Percentiles rank a stretch among this genome's conserved stretches.
These are phyloP conservation scores for Umbellularia californica DNA, from an alignment of 164 flowering plant genomes.

Conservation along the genomic window DNA sequence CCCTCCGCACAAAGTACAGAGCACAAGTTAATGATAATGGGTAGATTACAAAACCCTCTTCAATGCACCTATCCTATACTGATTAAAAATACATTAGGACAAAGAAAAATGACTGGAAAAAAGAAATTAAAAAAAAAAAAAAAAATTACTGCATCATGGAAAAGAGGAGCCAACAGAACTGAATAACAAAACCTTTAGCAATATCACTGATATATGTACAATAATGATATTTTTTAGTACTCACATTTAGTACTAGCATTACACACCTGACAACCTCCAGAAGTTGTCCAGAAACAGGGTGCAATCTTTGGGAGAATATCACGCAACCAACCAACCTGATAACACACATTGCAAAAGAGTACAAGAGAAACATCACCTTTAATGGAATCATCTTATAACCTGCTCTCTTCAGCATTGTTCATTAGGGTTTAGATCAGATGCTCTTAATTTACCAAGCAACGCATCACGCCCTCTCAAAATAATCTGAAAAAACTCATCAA, in stretches of 20 bases:
- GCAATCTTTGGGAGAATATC: conserved; percentile 1
- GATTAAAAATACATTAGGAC: neutral
- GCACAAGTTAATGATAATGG: neutral
- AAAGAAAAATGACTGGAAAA: neutral
- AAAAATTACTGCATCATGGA: too few species aligned
- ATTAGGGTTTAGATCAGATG: conserved; percentile 17
- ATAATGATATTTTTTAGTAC: neutral
- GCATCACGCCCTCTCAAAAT: conserved; percentile 80
- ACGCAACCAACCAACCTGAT: neutral
- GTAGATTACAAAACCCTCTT: neutral
- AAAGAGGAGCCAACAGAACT: neutral
- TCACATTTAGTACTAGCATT: neutral
- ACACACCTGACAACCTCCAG: conserved; percentile 9
- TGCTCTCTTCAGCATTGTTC: conserved; percentile 21
- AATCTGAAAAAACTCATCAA: conserved; percentile 76
- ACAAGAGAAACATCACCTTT: neutral
- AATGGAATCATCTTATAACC: conserved; percentile 19
- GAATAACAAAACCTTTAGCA: neutral
- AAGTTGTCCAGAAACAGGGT: conserved; percentile 3
- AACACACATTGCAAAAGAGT: conserved; percentile 4
- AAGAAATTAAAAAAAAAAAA: too few species aligned
- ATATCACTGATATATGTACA: neutral
- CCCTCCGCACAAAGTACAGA: too few species aligned
- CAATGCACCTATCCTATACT: neutral
- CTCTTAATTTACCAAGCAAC: conserved; percentile 67